Evolutionary conservation across 2,329 filamentous ascomycete genomes (phyloP).

Genomic region (Stagonosporopsis vannaccii): DNA sequence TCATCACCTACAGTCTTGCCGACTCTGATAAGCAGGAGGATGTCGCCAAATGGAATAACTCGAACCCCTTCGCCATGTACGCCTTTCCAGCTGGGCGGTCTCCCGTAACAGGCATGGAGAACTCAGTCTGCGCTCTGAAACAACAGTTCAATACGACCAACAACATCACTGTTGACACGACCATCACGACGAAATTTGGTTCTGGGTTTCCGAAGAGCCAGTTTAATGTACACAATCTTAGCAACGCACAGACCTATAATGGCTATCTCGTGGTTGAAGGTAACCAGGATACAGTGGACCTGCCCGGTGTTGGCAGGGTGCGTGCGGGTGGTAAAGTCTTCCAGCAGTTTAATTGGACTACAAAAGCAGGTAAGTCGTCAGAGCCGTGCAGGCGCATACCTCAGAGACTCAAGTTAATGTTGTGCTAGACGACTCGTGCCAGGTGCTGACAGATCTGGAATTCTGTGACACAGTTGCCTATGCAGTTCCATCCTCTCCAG

Average conservation of each 20-base stretch:
- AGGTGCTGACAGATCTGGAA: constrained; percentile 82
- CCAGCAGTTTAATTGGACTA: constrained; percentile 74
- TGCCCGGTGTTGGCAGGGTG: constrained; percentile 51
- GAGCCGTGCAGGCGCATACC: background rate
- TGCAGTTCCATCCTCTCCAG: constrained; percentile 82
- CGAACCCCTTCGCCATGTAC: constrained; percentile 74
- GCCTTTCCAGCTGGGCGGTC: constrained; percentile 68
- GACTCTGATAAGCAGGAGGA: constrained; percentile 56
- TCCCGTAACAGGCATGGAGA: constrained; percentile 70
- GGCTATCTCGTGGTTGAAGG: constrained; percentile 73
- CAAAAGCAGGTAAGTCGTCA: constrained; percentile 71
- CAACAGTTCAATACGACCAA: constrained; percentile 70
- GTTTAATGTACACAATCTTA: constrained; percentile 82
- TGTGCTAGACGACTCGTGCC: constrained; percentile 75
- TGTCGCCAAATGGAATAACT: constrained; percentile 63
- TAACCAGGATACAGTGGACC: constrained; percentile 61
- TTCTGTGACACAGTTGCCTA: constrained; percentile 92
- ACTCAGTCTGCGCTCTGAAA: constrained; percentile 83
- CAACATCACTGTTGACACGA: constrained; percentile 68
- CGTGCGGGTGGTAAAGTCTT: constrained; percentile 82
- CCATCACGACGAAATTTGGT: constrained; percentile 68
- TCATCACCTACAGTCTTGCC: constrained; percentile 80
- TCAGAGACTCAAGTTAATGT: constrained; percentile 20
- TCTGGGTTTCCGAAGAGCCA: constrained; percentile 76
- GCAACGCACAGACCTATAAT: constrained; percentile 73